phyloP scores from a whole-genome alignment of 345 rosid species.

The Arabis alpina region DNA sequence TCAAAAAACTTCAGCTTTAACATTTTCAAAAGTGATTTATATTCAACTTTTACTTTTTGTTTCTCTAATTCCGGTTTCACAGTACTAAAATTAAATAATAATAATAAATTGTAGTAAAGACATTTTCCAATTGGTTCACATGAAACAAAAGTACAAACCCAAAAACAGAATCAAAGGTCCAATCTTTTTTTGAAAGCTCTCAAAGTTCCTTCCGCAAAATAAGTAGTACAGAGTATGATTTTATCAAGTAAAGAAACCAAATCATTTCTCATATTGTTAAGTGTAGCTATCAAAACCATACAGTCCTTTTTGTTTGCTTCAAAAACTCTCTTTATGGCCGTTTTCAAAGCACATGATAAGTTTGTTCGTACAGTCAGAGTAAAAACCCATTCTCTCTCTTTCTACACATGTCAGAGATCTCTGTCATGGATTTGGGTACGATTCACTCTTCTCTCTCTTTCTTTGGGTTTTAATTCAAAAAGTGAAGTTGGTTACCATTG shows the following conservation, averaged over 20 bases:
- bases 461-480: constrained; percentile 41
- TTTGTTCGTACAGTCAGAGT: constrained; percentile 40
- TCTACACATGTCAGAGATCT: constrained; percentile 42
- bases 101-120: too few species aligned
- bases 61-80: neutral
- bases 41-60: neutral
- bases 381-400: constrained; percentile 28
- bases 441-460: constrained; percentile 18
- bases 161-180: constrained; percentile 37
- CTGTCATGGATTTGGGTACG: constrained; percentile 42
- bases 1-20: neutral
- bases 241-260: constrained; percentile 20
- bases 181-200: constrained; percentile 25
- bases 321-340: constrained; percentile 41
- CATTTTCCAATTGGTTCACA: constrained; percentile 19
- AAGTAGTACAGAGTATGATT: constrained; percentile 18
- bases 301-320: constrained; percentile 38
- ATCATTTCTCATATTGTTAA: constrained; percentile 28
- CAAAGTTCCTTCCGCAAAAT: constrained; percentile 22
- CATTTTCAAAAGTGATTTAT: neutral
- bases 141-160: constrained; percentile 33
- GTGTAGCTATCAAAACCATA: constrained; percentile 40
- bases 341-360: constrained; percentile 42
- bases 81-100: too few species aligned
- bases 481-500: constrained; percentile 45